phyloP scores from a whole-genome alignment of 768 basidiomycete genomes.

The Fibroporia radiculosa region DNA sequence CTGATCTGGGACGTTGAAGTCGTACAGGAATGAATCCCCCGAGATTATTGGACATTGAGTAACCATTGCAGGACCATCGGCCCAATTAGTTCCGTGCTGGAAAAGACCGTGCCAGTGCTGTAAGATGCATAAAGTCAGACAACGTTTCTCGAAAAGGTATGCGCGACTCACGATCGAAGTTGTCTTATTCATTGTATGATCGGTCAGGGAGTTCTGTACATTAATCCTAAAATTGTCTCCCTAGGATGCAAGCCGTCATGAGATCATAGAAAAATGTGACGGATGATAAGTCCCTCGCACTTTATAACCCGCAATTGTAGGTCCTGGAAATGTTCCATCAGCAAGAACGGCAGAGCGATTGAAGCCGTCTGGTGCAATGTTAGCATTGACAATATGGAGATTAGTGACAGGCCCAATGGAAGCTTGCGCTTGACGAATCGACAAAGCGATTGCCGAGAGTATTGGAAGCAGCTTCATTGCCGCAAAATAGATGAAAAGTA shows the following conservation, averaged over 20 bases:
- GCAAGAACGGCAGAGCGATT: slow-evolving; percentile 31
- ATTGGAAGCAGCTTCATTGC: too few relatives aligned
- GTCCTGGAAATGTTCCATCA: slow-evolving; percentile 41
- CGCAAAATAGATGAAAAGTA: too few relatives aligned
- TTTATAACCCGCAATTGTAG: slow-evolving; percentile 38
- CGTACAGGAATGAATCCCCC: slow-evolving; percentile 31
- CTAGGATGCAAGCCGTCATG: slow-evolving; percentile 9
- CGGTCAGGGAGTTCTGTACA: slow-evolving; percentile 26
- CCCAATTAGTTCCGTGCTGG: slow-evolving; percentile 32
- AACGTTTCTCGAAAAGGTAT: background rate
- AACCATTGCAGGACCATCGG: slow-evolving; percentile 40
- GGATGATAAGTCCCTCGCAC: slow-evolving; percentile 5
- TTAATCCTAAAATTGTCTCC: slow-evolving; percentile 29
- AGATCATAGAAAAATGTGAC: background rate
- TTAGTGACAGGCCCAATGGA: slow-evolving; percentile 19
- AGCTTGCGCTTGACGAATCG: too few relatives aligned
- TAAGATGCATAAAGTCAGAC: slow-evolving; percentile 19
- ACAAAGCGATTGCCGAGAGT: too few relatives aligned
- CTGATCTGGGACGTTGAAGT: slow-evolving; percentile 23
- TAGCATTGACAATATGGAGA: slow-evolving; percentile 16
- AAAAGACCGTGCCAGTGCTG: slow-evolving; percentile 41
- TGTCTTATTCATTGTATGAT: slow-evolving; percentile 25
- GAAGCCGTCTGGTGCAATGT: slow-evolving; percentile 20
- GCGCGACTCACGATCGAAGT: slow-evolving; percentile 28
- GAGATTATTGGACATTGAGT: slow-evolving; percentile 30